Base-by-base conservation (phyloP, 2,329 filamentous ascomycete species). In the Colletotrichum melonis region DNA sequence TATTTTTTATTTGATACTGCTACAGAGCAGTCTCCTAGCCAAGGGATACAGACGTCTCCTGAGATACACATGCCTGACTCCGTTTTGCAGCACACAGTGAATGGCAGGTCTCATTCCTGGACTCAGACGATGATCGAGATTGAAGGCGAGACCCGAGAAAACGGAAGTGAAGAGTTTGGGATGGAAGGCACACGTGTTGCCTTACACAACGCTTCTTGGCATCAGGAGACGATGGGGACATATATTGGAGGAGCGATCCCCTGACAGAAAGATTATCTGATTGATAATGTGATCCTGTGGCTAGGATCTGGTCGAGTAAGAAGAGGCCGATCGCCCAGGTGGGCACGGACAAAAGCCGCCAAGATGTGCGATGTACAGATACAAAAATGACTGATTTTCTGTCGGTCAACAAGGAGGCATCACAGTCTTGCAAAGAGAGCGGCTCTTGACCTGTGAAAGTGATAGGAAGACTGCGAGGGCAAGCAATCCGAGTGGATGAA, bases 221-320 rank as follows among this genome's bases (percentile, higher is more conserved):
- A 3, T 35, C 8, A 42, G 24, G 56, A 9, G 22, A 59, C 12
- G 16, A 49, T 24, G 14, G 14, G 49, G 24, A 63, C 35, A 22
- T 26, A 63, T 35, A 35, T 30, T 38, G 56, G 32, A 42, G 16
- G 46, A 30, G 12, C 28, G 46, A 11, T 60, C 1, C 24, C 22
- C 28, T 32, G 69, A 1, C 19, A 54, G 19, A 11, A 32, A 68
- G 64, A 72, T 69, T 63, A 72, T 72, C 64, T 57, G 69, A 72
- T 72, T 72, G 69, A 72, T 69, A 69, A 69, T 4, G 9, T 65
- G 28, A 3, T 67, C 42, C 24, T 32, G 24, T 49, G 64, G 56
- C 57, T 14, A 46, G 30, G 38, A 49, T 26, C 28, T 14, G 42
- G n/a, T 59, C 55, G 16, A 38, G 11, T 24, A 62, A 52, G n/a